These are phyloP conservation scores for Cercophora samala DNA, from an alignment of 495 filamentous ascomycete genomes.

Conservation along the genomic window DNA sequence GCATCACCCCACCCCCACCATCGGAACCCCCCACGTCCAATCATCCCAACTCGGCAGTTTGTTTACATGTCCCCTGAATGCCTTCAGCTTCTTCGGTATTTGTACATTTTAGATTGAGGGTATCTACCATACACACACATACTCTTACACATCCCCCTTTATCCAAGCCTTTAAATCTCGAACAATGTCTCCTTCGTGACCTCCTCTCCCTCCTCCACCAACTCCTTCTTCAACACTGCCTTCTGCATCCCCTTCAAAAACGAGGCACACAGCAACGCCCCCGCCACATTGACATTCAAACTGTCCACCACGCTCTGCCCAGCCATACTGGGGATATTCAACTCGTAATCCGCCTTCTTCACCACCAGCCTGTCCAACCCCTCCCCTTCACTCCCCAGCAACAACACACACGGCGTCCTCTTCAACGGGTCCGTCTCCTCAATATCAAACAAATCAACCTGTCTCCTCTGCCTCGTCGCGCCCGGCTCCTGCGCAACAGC, in stretches of 20 bases:
- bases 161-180: constrained; percentile 16
- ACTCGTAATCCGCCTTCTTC: constrained; percentile 57
- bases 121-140: constrained; percentile 23
- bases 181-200: constrained; percentile 18
- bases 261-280: constrained; percentile 66
- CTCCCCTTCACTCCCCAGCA: constrained; percentile 79
- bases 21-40: constrained; percentile 1
- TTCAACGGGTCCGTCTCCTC: constrained; percentile 49
- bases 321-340: constrained; percentile 49
- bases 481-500: constrained; percentile 52
- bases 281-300: constrained; percentile 85
- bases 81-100: not conserved
- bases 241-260: constrained; percentile 38
- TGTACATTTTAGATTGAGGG: constrained; percentile 5
- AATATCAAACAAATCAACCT: constrained; percentile 34
- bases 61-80: constrained; percentile 5
- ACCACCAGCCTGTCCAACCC: constrained; percentile 63
- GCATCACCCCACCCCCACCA: not conserved
- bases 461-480: constrained; percentile 25
- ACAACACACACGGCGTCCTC: constrained; percentile 65
- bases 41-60: constrained; percentile 3
- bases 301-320: constrained; percentile 60
- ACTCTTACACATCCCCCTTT: constrained; percentile 10
- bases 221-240: constrained; percentile 17
- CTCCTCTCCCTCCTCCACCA: constrained; percentile 17